Conservation (phyloP, 2,329 filamentous ascomycete species). For the Aspergillus pseudoviridinutans region DNA sequence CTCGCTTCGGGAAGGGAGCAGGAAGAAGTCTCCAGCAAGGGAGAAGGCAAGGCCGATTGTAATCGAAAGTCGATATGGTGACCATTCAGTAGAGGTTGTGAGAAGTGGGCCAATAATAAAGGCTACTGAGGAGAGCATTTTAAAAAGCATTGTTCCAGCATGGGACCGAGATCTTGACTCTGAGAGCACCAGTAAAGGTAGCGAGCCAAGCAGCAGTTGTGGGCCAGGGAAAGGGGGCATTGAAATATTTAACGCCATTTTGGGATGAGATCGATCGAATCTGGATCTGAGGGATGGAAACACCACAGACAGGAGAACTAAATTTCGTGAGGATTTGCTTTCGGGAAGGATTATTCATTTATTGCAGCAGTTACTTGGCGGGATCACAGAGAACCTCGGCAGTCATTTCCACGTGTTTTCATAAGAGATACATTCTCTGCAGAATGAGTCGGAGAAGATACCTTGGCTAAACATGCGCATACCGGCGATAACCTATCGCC, state of each 20-base stretch:
- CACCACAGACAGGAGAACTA: neutral
- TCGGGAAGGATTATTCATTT: neutral
- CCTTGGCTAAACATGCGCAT: neutral
- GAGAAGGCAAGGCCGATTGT: slow-evolving; percentile 23
- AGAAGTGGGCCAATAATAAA: slow-evolving; percentile 23
- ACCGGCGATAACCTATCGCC: no score
- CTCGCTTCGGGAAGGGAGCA: slow-evolving; percentile 22
- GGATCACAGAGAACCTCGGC: neutral
- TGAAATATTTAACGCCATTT: neutral
- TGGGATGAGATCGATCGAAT: neutral
- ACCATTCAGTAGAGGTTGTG: slow-evolving; percentile 14
- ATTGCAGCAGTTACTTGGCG: neutral
- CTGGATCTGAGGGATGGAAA: neutral
- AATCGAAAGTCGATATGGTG: slow-evolving; percentile 17
- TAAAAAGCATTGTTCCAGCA: slow-evolving; percentile 24
- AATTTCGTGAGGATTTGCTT: neutral
- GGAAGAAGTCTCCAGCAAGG: slow-evolving; percentile 21
- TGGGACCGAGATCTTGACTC: slow-evolving; percentile 21
- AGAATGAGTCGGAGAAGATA: neutral
- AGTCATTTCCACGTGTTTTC: neutral
- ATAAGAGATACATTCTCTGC: neutral
- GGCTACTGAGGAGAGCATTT: slow-evolving; percentile 26
- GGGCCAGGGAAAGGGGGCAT: slow-evolving; percentile 8
- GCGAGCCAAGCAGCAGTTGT: slow-evolving; percentile 19
- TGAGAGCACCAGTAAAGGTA: slow-evolving; percentile 24